These are phyloP conservation scores for Lactifluus volemus DNA, from an alignment of 768 basidiomycete genomes.

Conservation along the genomic window DNA sequence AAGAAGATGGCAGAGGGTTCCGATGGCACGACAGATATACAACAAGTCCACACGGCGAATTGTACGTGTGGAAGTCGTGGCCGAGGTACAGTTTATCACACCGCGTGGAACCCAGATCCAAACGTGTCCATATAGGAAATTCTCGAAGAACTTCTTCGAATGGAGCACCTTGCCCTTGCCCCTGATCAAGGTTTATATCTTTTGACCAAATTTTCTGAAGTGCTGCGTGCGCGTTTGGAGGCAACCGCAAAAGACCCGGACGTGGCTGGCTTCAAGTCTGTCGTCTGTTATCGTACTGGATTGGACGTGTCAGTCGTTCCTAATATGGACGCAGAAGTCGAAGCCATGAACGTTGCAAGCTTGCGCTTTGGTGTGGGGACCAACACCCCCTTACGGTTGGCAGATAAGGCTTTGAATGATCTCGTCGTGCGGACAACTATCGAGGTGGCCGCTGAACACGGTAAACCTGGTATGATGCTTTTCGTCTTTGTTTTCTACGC, in stretches of 20 bases:
- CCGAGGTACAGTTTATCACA: constrained; percentile 44
- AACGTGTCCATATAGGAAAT: not conserved
- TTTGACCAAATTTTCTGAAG: not conserved
- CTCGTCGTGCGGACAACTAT: constrained; percentile 46
- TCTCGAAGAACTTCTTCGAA: not conserved
- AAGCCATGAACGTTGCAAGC: not conserved
- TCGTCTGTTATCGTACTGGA: constrained; percentile 72
- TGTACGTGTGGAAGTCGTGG: constrained; percentile 58
- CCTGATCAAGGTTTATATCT: not conserved
- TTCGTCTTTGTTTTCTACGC: not conserved
- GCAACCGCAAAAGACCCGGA: constrained; percentile 32
- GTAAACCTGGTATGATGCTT: constrained; percentile 46
- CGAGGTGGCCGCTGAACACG: constrained; percentile 39
- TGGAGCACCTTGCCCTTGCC: too few species aligned
- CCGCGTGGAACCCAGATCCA: not conserved
- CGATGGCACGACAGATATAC: constrained; percentile 59
- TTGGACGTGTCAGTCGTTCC: constrained; percentile 38
- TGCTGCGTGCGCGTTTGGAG: not conserved
- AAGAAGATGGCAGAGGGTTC: constrained; percentile 40
- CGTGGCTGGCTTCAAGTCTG: constrained; percentile 67
- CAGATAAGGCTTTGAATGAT: constrained; percentile 59
- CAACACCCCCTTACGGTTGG: constrained; percentile 39
- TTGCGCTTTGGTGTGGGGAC: constrained; percentile 25
- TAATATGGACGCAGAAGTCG: constrained; percentile 19
- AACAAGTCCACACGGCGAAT: constrained; percentile 45